Conservation (phyloP, 129 eudicot genomes). For the Artemisia tridentata region DNA sequence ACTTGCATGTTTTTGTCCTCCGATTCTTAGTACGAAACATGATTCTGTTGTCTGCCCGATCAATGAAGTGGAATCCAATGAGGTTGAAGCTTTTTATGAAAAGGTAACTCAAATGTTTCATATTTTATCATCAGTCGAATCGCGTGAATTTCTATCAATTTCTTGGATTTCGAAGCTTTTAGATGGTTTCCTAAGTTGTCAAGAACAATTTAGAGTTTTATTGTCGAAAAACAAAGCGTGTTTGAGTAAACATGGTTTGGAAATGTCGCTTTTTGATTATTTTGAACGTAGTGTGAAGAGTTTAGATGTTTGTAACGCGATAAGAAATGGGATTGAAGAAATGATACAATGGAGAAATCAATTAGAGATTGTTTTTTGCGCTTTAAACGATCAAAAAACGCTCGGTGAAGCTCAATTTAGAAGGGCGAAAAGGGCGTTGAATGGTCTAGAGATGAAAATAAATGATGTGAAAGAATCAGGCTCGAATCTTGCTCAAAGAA, state of each 20-base stretch:
- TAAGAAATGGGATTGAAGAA: slow-evolving; percentile 70
- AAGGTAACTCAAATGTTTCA: slow-evolving; percentile 36
- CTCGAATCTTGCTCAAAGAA: slow-evolving; percentile 22
- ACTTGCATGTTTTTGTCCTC: slow-evolving; percentile 34
- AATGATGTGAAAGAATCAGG: slow-evolving; percentile 45
- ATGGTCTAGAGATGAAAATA: slow-evolving; percentile 66
- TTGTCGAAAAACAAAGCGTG: slow-evolving; percentile 31
- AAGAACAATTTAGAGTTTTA: slow-evolving; percentile 49
- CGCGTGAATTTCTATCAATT: slow-evolving; percentile 54
- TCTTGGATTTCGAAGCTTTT: slow-evolving; percentile 68
- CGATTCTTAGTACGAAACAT: slow-evolving; percentile 47
- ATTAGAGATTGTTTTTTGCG: slow-evolving; percentile 67
- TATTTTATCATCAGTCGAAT: slow-evolving; percentile 39
- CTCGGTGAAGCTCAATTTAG: slow-evolving; percentile 75
- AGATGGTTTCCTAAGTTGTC: slow-evolving; percentile 56
- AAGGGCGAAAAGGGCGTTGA: slow-evolving; percentile 63
- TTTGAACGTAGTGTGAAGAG: slow-evolving; percentile 70
- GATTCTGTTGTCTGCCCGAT: slow-evolving; percentile 59
- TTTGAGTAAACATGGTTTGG: slow-evolving; percentile 45
- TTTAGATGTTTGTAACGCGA: slow-evolving; percentile 73
- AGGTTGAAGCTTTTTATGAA: slow-evolving; percentile 48
- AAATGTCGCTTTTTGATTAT: slow-evolving; percentile 42
- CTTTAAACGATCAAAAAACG: slow-evolving; percentile 48
- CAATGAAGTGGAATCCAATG: slow-evolving; percentile 35
- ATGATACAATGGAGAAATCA: slow-evolving; percentile 21